These are phyloP conservation scores for Esteya vermicola DNA, from an alignment of 2,329 filamentous ascomycete genomes.

Conservation along the genomic window DNA sequence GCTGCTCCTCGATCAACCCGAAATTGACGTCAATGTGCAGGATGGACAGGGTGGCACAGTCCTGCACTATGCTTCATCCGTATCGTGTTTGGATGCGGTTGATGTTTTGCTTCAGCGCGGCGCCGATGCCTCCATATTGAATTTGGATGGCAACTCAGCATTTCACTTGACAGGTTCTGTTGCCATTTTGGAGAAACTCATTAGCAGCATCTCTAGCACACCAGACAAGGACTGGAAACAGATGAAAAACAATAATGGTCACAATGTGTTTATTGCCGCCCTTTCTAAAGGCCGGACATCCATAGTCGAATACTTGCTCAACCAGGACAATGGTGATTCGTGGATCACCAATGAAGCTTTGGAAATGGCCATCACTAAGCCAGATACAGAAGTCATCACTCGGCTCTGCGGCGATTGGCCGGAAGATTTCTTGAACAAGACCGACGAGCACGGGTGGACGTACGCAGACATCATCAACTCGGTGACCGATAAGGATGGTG, in stretches of 20 bases:
- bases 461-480: neutral
- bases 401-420: neutral
- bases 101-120: neutral
- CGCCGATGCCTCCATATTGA: neutral
- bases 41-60: neutral
- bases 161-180: neutral
- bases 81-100: neutral
- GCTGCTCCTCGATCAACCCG: neutral
- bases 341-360: neutral
- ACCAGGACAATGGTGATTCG: neutral
- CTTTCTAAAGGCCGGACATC: neutral
- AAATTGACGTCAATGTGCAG: neutral
- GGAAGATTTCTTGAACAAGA: neutral
- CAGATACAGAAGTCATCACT: neutral
- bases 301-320: neutral
- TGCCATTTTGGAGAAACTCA: neutral
- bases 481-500: neutral
- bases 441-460: conserved; percentile 1
- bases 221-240: neutral
- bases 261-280: neutral
- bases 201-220: neutral
- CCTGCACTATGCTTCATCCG: neutral
- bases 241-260: neutral
- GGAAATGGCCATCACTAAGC: neutral
- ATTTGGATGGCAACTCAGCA: neutral